Base-by-base conservation (phyloP, 108 stramenopile species). In the Pelagomonas calceolata region DNA sequence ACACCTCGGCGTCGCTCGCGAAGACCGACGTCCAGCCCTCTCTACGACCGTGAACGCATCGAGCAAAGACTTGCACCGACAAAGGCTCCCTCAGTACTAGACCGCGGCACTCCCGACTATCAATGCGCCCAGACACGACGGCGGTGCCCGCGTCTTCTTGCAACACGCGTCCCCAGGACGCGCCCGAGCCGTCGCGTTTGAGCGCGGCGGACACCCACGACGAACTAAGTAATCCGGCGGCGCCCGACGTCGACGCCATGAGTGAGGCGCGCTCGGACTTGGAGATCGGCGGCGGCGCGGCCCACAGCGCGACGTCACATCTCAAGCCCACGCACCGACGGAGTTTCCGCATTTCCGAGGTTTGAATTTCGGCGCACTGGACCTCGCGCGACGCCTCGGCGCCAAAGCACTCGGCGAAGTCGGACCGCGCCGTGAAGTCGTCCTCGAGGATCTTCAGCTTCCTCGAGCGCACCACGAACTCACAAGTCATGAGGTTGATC, bases 401-500 rank as follows among this genome's bases (percentile, higher is more conserved):
- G 51, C 51, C 51, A 26, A 60, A 60, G 51, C 14, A 26, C 26
- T 60, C 21, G 7, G 26, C 51, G 10, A 60, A 26, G 14, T 60
- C 51, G 51, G 51, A 26, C 7, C 51, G 51, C 51, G 26, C 21
- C 21, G 10, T 26, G 1, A 60, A 26, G 7, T 60, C 51, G 4
- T 81, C 85, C 73, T 96, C 94, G 12, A 99, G 87, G 35, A 96
- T 76, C 60, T 91, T 88, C 92, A 97, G 95, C 71, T 95, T 92
- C 85, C 97, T 96, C 73, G 94, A 94, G 73, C 96, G 94, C 36
- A 99, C 82, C 4, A 96, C 97, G 78, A 97, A 97, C 78, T 99
- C 96, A 66, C 94, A 93, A 26, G 97, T 86, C 75, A 98, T 96
- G 30, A 94, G 76, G 75, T 95, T 94, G 63, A 95, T 89, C 78